Evolutionary conservation across 495 filamentous ascomycete genomes (phyloP), one percentile per base, ranked within the genome.

Genomic region (Hypoxylon crocopeplum): DNA sequence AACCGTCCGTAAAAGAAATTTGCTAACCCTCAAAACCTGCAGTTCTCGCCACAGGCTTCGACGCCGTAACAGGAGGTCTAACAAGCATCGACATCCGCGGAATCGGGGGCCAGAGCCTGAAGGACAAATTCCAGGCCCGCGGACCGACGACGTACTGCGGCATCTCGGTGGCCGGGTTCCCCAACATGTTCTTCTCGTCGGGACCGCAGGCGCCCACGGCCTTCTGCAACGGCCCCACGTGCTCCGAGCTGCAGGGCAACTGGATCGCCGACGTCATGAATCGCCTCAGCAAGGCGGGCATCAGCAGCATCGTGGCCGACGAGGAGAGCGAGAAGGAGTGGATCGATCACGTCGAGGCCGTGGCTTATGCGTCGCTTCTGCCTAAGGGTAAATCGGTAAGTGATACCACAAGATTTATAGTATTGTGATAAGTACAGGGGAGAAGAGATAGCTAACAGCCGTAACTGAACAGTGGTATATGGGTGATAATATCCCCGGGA

Each of bases 141-240:
- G 71, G 58, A 0, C 58, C 76, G 0, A 60, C 73, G n/a, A 84
- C 81, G 0, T 76, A 80, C 56, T 72, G 83, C 12, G 82, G 82
- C 4, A 72, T 77, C 17, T 75, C 75, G 7, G 56, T 80, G 13
- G 53, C 67, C 2, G 78, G 73, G 1, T 76, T 70, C 48, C 82
- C 83, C 0, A 86, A 86, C 61, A 74, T 85, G 67, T 82, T 83
- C 67, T 71, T 76, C 56, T 61, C 75, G 4, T 81, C 80, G 60
- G 82, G 82, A 0, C 52, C 63, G 1, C 68, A 76, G 39, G 41
- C 73, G 17, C 64, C 73, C 17, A 67, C 70, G 2, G 69, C 77
- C 0, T 71, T 85, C 24, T 68, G 68, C 24, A 86, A 85, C 62
- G 82, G 81, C 2, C 83, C 83, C 0, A 73, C 74, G 0, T 75